Base-by-base conservation (phyloP, 352 stramenopile species). In the Plasmopara viticola region DNA sequence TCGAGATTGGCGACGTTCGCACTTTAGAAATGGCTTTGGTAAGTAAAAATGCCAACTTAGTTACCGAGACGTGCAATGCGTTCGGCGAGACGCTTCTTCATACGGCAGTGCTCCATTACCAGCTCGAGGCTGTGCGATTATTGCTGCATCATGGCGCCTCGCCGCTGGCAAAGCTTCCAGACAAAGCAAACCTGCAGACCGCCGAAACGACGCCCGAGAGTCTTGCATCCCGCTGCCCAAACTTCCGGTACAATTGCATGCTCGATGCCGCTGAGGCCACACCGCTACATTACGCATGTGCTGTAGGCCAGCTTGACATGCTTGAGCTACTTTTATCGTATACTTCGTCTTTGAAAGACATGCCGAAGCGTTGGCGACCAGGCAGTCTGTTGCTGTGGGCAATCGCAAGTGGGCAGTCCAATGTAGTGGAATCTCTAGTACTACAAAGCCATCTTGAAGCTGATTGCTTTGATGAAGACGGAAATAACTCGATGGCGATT, bases 381-480 rank as follows among this genome's bases (percentile, higher is more conserved):
- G 77, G 74, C 2, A 86, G 74, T 58, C 62, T 87, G 44, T 60
- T 87, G 3, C n/a, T 81, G n/a, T 86, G 72, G 74, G 74, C 77
- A 4, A 84, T 88, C 48, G 82, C 70, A 0, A 64, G 62, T 28
- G 66, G 52, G 2, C 70, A 81, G 37, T 37, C 60, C 18, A 34
- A 53, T 43, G 44, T 85, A 6, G 70, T 84, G 9, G 68, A 83
- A 39, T 73, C 75, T 56, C 40, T 87, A 4, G 51, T 73, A 40
- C 58, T 80, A 8, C 65, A 74, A 43, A 73, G 74, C 37, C 49
- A 46, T 25, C 35, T 86, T 1, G 72, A 84, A 55, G 54, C 38
- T 14, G 69, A 85, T 45, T 87, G 74, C 58, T 78, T 76, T 20
- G 80, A 90, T 46, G 75, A 87, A 56, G 77, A 88, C 47, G 74